These are phyloP conservation scores for Macrocybe gigantea DNA, from an alignment of 768 basidiomycete genomes.

Conservation along the genomic window DNA sequence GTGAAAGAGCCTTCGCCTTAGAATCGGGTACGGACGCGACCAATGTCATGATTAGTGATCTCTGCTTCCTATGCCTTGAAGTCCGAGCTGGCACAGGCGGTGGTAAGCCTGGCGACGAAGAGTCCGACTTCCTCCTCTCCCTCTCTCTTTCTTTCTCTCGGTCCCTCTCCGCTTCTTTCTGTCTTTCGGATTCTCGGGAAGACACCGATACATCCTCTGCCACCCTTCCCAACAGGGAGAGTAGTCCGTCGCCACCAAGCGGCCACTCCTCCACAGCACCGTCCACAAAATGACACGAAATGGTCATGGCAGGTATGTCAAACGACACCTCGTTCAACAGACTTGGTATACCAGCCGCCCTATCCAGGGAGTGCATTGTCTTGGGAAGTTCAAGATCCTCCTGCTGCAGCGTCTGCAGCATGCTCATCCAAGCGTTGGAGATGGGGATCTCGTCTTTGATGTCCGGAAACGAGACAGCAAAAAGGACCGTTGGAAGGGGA, in stretches of 20 bases:
- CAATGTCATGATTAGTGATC: constrained; percentile 65
- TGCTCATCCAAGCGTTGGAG: constrained; percentile 49
- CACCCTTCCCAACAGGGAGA: constrained; percentile 43
- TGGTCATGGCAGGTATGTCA: constrained; percentile 41
- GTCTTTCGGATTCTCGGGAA: constrained; percentile 33
- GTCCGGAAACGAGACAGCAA: constrained; percentile 50
- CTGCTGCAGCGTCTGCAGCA: constrained; percentile 42
- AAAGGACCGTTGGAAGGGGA: constrained; percentile 47
- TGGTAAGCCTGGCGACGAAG: constrained; percentile 9
- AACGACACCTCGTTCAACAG: constrained; percentile 57
- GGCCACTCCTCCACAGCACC: constrained; percentile 46
- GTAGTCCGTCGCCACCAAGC: constrained; percentile 30
- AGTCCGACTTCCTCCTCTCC: constrained; percentile 14
- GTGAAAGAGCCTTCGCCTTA: constrained; percentile 1
- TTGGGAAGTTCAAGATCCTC: constrained; percentile 50
- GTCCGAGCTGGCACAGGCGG: constrained; percentile 25
- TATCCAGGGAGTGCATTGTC: constrained; percentile 54
- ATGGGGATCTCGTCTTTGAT: constrained; percentile 38
- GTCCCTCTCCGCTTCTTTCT: constrained; percentile 24
- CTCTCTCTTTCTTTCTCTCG: constrained; percentile 26
- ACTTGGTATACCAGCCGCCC: constrained; percentile 48
- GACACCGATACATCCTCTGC: constrained; percentile 46
- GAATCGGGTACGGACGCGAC: constrained; percentile 47
- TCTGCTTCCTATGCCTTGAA: constrained; percentile 60
- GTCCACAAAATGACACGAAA: constrained; percentile 55